Percentiles rank a stretch among this genome's conserved stretches.
Conservation (phyloP, 345 rosid genomes). For the Microthlaspi erraticum region DNA sequence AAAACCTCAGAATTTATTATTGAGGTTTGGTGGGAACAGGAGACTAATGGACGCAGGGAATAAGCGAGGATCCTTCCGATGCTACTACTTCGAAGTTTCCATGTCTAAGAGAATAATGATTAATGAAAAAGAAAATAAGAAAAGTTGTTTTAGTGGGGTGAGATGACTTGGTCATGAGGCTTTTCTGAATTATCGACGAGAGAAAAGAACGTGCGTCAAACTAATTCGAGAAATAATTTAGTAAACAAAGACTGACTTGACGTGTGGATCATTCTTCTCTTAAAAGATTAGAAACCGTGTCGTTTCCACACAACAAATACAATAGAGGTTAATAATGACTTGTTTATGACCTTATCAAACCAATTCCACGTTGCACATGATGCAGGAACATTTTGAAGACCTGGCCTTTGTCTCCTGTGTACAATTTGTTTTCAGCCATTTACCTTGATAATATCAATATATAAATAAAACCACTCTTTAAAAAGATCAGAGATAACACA, state of each 20-base stretch:
- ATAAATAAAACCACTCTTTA: too few species aligned
- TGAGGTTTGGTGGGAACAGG: background rate
- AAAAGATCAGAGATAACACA: too few species aligned
- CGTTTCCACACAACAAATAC: background rate
- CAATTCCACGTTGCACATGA: background rate
- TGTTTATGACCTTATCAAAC: background rate
- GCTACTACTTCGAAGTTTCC: conserved; percentile 27
- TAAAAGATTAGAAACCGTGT: conserved; percentile 8
- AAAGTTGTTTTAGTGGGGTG: conserved; percentile 17
- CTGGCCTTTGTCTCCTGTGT: too few species aligned
- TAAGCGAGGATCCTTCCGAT: conserved; percentile 25
- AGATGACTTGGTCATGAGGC: conserved; percentile 20
- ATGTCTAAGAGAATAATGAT: background rate
- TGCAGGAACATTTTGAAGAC: background rate
- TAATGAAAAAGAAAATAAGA: background rate
- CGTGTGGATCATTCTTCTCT: conserved; percentile 34
- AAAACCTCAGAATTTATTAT: conserved; percentile 7
- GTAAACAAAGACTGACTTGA: conserved; percentile 33
- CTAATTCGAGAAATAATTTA: background rate
- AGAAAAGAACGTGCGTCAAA: conserved; percentile 18
- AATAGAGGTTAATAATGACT: background rate
- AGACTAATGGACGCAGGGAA: conserved; percentile 35
- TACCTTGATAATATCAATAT: too few species aligned
- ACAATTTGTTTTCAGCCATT: too few species aligned
- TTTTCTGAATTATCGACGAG: background rate